A percentile compares a stretch with the other conserved stretches of the same genome.
Evolutionary conservation across 306 rosid species (phyloP).

Genomic region (Cicer chorassanicum): DNA sequence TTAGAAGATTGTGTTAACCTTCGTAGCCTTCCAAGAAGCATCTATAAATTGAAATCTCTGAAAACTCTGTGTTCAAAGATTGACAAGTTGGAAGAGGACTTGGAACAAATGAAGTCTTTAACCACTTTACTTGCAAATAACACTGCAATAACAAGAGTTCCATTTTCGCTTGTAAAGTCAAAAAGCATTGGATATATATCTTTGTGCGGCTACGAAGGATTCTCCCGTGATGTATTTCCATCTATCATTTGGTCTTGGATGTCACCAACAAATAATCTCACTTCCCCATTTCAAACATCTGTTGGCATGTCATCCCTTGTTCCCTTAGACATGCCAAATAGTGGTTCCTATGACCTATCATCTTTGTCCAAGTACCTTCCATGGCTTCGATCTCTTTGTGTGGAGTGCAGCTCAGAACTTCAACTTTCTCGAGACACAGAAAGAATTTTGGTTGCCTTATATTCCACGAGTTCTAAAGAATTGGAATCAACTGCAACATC

Average conservation of each 20-base stretch:
- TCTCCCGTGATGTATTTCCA: constrained; percentile 34
- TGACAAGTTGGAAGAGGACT: constrained; percentile 44
- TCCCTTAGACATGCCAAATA: background rate
- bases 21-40: constrained; percentile 39
- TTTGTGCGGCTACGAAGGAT: constrained; percentile 47
- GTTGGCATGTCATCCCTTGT: background rate
- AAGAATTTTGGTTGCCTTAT: constrained; percentile 32
- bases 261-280: constrained; percentile 37
- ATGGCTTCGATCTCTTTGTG: constrained; percentile 12
- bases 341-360: background rate
- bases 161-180: constrained; percentile 31
- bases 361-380: background rate
- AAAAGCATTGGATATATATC: constrained; percentile 44
- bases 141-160: constrained; percentile 43
- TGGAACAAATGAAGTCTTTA: constrained; percentile 42
- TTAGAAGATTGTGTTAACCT: constrained; percentile 40
- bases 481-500: constrained; percentile 20
- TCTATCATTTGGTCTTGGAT: constrained; percentile 41
- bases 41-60: constrained; percentile 46
- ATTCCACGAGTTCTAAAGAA: background rate
- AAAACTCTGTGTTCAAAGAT: constrained; percentile 39
- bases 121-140: constrained; percentile 41
- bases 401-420: constrained; percentile 3
- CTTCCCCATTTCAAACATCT: background rate
- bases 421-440: background rate